These are phyloP conservation scores for Candida sp. DNA, from an alignment of 1,139 yeast genomes.

Conservation along the genomic window DNA sequence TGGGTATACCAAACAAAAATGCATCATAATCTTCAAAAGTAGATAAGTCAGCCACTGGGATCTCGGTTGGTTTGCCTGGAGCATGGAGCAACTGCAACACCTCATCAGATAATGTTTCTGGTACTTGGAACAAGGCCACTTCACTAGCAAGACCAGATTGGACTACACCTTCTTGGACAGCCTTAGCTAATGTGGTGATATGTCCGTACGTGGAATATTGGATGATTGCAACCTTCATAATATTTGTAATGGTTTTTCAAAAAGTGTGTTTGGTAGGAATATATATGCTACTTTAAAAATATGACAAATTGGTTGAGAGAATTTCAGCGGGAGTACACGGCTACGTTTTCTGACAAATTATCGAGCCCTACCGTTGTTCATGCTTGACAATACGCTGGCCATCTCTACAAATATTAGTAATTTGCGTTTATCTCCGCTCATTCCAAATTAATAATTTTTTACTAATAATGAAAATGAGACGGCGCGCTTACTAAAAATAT, in stretches of 20 bases:
- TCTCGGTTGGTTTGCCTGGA: constrained; percentile 24
- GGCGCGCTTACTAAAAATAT: no score
- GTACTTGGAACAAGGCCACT: constrained; percentile 35
- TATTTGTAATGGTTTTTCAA: no score
- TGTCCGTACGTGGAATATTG: constrained; percentile 37
- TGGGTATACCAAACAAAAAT: constrained; percentile 36
- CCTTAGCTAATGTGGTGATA: constrained; percentile 30
- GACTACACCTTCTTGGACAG: constrained; percentile 32
- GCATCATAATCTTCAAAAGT: constrained; percentile 34
- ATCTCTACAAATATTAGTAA: no score
- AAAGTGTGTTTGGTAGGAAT: neutral
- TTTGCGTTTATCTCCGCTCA: no score
- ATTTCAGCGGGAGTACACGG: no score
- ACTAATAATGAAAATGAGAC: no score
- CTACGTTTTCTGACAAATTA: neutral
- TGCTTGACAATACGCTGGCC: no score
- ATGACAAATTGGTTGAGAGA: no score
- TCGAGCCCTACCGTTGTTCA: neutral
- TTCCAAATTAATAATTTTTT: no score
- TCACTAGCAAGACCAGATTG: constrained; percentile 28
- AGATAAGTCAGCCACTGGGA: constrained; percentile 29
- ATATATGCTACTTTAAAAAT: no score
- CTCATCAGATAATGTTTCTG: constrained; percentile 30
- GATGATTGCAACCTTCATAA: constrained; percentile 24
- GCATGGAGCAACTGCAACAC: constrained; percentile 29